Conservation (phyloP, 495 filamentous ascomycete species). For the Bacidia gigantensis region DNA sequence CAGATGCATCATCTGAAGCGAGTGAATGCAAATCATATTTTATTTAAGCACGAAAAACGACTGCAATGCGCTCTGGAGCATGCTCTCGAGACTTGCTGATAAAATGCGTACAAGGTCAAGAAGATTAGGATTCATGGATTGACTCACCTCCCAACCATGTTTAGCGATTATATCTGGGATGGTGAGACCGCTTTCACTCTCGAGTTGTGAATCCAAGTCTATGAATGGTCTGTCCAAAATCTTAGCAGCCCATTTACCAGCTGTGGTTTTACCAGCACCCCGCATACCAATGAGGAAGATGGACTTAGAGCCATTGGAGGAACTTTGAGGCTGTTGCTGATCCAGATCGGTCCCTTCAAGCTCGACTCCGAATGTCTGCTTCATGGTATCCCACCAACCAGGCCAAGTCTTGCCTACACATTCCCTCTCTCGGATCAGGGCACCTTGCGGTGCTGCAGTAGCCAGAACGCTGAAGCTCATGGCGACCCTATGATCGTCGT, state of each 20-base stretch:
- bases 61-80: no score
- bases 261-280: slow-evolving; percentile 91
- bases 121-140: no score
- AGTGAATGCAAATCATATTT: no score
- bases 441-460: slow-evolving; percentile 55
- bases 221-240: slow-evolving; percentile 63
- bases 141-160: slow-evolving; percentile 78
- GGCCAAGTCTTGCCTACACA: slow-evolving; percentile 99
- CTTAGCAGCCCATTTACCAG: slow-evolving; percentile 67
- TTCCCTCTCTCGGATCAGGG: slow-evolving; percentile 73
- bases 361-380: slow-evolving; percentile 56
- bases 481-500: slow-evolving; percentile 94
- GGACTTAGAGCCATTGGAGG: slow-evolving; percentile 40
- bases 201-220: slow-evolving; percentile 80
- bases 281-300: slow-evolving; percentile 96
- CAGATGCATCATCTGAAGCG: no score
- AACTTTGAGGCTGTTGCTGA: slow-evolving; percentile 21
- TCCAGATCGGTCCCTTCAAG: slow-evolving; percentile 59
- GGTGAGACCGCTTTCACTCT: slow-evolving; percentile 50
- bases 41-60: no score
- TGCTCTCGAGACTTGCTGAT: no score
- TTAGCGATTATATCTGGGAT: slow-evolving; percentile 75
- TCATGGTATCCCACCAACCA: slow-evolving; percentile 90
- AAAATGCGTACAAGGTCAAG: no score
- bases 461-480: slow-evolving; percentile 97